phyloP scores from a whole-genome alignment of 345 rosid genomes.

The Tarenaya hassleriana region DNA sequence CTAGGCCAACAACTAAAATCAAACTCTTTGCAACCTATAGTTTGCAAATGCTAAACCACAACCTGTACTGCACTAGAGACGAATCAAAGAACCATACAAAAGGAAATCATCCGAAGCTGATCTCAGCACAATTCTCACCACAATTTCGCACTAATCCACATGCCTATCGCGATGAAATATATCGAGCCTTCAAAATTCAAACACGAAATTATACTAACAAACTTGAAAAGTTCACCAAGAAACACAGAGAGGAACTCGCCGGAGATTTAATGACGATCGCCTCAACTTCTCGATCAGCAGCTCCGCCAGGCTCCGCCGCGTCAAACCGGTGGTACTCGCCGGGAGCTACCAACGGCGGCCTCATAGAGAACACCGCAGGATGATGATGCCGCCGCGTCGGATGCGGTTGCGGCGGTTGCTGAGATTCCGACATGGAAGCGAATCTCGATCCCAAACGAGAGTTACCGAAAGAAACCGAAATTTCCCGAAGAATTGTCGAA shows the following conservation, averaged over 20 bases:
- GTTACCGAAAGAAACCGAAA: constrained; percentile 22
- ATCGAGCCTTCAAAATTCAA: constrained; percentile 6
- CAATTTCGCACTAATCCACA: neutral
- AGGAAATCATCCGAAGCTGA: constrained; percentile 21
- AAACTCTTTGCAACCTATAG: neutral
- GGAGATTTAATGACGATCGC: constrained; percentile 55
- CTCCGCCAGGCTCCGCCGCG: constrained; percentile 30
- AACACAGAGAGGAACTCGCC: constrained; percentile 34
- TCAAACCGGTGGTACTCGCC: constrained; percentile 71
- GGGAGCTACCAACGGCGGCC: constrained; percentile 61
- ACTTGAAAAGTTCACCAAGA: neutral
- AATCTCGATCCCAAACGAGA: constrained; percentile 22
- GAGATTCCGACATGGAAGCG: constrained; percentile 47
- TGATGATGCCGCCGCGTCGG: constrained; percentile 39
- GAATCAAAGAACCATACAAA: constrained; percentile 2
- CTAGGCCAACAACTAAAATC: constrained; percentile 21
- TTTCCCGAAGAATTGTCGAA: neutral
- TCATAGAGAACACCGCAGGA: constrained; percentile 53
- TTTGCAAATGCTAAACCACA: constrained; percentile 24
- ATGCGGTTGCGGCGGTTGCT: constrained; percentile 24
- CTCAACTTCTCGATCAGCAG: constrained; percentile 50
- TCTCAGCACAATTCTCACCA: constrained; percentile 25
- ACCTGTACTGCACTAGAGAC: constrained; percentile 1
- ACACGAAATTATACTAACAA: constrained; percentile 6
- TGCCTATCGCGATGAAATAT: neutral